These are phyloP conservation scores for Leccinum pachyderme DNA, from an alignment of 1,284 basidiomycete species.

Conservation along the genomic window DNA sequence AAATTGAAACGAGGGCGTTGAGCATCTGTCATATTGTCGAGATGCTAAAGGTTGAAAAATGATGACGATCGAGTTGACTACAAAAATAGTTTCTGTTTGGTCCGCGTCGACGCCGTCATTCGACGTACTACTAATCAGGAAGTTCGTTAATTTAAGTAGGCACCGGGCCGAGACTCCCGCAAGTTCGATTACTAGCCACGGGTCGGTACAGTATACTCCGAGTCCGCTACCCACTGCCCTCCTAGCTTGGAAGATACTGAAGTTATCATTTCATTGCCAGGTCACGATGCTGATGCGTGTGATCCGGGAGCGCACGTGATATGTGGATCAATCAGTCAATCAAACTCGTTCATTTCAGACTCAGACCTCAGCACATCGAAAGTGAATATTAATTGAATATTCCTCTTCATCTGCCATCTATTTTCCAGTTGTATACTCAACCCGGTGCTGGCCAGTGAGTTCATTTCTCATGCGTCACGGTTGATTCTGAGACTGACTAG, in stretches of 20 bases:
- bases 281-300: not conserved
- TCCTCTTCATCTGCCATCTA: not conserved
- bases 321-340: not conserved
- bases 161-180: too few relatives aligned
- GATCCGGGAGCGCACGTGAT: not conserved
- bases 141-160: too few relatives aligned
- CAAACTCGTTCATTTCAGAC: not conserved
- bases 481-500: not conserved
- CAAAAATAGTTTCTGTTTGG: too few relatives aligned
- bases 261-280: not conserved
- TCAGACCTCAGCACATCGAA: not conserved
- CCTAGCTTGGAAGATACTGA: too few relatives aligned
- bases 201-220: too few relatives aligned
- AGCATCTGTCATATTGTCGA: too few relatives aligned
- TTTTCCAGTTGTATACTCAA: not conserved
- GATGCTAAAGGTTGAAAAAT: too few relatives aligned
- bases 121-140: too few relatives aligned
- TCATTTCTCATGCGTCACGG: not conserved
- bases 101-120: too few relatives aligned
- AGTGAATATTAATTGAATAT: not conserved
- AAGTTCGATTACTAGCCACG: not conserved
- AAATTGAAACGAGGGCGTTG: too few relatives aligned
- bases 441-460: not conserved
- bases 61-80: too few relatives aligned
- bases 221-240: too few relatives aligned